These are phyloP conservation scores for Curvularia lunata DNA, from an alignment of 2,329 filamentous ascomycete genomes.

Conservation along the genomic window DNA sequence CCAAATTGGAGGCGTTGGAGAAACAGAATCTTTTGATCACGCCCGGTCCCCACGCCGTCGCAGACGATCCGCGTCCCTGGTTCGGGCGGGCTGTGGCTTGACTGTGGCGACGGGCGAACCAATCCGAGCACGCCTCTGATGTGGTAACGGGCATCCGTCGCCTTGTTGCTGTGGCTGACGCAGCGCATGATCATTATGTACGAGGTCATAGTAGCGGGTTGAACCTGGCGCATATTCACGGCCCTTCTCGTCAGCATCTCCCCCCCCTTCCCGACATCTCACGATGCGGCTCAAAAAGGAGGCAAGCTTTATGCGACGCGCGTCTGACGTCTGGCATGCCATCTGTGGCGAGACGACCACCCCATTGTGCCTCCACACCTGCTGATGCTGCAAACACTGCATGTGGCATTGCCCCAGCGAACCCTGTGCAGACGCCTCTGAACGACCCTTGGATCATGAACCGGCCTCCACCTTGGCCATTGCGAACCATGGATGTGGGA, in stretches of 20 bases:
- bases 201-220: constrained; percentile 9
- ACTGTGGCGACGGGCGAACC: constrained; percentile 26
- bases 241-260: not conserved
- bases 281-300: constrained; percentile 11
- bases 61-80: constrained; percentile 12
- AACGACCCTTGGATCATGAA: not conserved
- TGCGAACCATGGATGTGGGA: constrained; percentile 8
- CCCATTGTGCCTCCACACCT: constrained; percentile 12
- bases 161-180: constrained; percentile 1
- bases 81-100: constrained; percentile 24
- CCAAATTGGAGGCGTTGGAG: constrained; percentile 34
- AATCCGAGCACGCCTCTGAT: constrained; percentile 5
- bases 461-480: constrained; percentile 6
- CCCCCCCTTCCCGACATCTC: constrained; percentile 16
- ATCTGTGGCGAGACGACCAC: constrained; percentile 29
- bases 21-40: constrained; percentile 35
- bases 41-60: constrained; percentile 22
- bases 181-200: constrained; percentile 7
- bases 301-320: constrained; percentile 26
- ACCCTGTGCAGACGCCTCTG: not conserved
- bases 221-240: constrained; percentile 8
- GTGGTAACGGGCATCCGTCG: constrained; percentile 8
- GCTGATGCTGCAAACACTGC: constrained; percentile 5
- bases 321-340: constrained; percentile 21
- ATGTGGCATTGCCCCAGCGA: not conserved